Evolutionary conservation across 2,329 filamentous ascomycete species (phyloP).

Genomic region (Fusarium stilboides): DNA sequence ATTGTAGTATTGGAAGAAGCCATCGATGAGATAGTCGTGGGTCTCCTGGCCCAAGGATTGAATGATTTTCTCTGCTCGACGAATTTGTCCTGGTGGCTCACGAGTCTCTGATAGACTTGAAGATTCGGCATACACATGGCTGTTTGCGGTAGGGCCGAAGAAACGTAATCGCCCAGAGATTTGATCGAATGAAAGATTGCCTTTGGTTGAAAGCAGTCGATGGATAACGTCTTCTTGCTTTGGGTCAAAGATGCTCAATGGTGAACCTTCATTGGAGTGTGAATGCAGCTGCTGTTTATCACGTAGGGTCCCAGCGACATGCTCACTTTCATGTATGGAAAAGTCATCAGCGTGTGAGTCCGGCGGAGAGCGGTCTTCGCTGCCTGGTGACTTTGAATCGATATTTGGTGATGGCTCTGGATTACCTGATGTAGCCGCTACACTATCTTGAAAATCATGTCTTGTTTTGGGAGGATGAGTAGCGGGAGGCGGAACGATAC

Average conservation of each 20-base stretch:
- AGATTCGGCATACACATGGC: conserved; percentile 64
- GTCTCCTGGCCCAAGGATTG: conserved; percentile 61
- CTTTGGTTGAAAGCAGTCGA: conserved; percentile 64
- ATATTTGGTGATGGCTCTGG: conserved; percentile 20
- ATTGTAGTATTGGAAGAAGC: conserved; percentile 69
- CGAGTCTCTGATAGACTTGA: conserved; percentile 54
- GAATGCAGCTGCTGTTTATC: conserved; percentile 43
- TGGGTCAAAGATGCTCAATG: conserved; percentile 56
- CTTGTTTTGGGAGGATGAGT: conserved; percentile 68
- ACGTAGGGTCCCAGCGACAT: conserved; percentile 38
- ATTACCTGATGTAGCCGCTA: conserved; percentile 1
- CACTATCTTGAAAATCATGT: conserved; percentile 55
- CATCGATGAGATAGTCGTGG: conserved; percentile 66
- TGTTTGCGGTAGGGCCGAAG: conserved; percentile 69
- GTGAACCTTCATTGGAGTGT: conserved; percentile 51
- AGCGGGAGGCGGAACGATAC: conserved; percentile 65
- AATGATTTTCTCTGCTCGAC: conserved; percentile 64
- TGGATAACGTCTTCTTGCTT: conserved; percentile 65
- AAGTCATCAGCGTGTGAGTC: conserved; percentile 55
- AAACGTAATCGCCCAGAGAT: conserved; percentile 65
- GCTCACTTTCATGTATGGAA: conserved; percentile 47
- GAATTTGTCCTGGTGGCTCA: conserved; percentile 62
- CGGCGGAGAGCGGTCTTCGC: conserved; percentile 51
- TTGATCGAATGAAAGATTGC: conserved; percentile 67
- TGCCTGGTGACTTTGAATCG: conserved; percentile 33